phyloP scores from a whole-genome alignment of 352 stramenopile species.

The Pythium folliculosum region DNA sequence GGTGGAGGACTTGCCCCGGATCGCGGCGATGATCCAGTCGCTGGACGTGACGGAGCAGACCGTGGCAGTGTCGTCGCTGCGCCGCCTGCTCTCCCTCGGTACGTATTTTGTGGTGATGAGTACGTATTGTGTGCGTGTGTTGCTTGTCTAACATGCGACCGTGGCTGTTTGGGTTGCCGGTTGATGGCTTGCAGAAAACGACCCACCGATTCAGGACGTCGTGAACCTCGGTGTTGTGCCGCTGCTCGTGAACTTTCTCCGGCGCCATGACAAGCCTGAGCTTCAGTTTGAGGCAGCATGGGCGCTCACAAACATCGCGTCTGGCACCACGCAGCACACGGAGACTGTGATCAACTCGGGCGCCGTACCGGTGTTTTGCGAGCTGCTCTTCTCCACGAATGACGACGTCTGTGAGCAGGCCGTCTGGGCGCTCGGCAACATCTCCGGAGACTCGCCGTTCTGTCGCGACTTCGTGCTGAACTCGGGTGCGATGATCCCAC shows the following conservation, averaged over 20 bases:
- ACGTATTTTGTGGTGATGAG: slow-evolving; percentile 19
- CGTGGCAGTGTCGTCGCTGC: slow-evolving; percentile 95
- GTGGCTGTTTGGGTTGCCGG: neutral
- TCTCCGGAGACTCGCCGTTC: slow-evolving; percentile 97
- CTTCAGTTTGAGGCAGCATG: slow-evolving; percentile 99
- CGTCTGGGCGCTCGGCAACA: slow-evolving; percentile 99
- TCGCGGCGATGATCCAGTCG: slow-evolving; percentile 95
- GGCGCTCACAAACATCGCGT: slow-evolving; percentile 99
- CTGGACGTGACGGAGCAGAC: slow-evolving; percentile 92
- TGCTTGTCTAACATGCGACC: neutral
- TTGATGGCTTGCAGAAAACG: slow-evolving; percentile 80
- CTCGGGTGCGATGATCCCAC: slow-evolving; percentile 92
- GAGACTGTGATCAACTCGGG: slow-evolving; percentile 97
- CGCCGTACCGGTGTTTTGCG: slow-evolving; percentile 97
- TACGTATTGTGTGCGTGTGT: neutral
- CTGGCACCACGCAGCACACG: slow-evolving; percentile 97
- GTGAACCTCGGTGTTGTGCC: slow-evolving; percentile 97
- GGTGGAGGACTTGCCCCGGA: slow-evolving; percentile 93
- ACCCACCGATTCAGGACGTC: slow-evolving; percentile 98
- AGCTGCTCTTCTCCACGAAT: slow-evolving; percentile 95
- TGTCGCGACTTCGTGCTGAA: slow-evolving; percentile 96
- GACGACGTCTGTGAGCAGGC: slow-evolving; percentile 97
- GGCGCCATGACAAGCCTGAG: slow-evolving; percentile 90
- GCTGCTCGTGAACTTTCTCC: slow-evolving; percentile 96
- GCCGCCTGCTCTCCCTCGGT: slow-evolving; percentile 97